Base-by-base conservation (phyloP, 306 rosid species). In the barrel medic (Medicago truncatula) region DNA sequence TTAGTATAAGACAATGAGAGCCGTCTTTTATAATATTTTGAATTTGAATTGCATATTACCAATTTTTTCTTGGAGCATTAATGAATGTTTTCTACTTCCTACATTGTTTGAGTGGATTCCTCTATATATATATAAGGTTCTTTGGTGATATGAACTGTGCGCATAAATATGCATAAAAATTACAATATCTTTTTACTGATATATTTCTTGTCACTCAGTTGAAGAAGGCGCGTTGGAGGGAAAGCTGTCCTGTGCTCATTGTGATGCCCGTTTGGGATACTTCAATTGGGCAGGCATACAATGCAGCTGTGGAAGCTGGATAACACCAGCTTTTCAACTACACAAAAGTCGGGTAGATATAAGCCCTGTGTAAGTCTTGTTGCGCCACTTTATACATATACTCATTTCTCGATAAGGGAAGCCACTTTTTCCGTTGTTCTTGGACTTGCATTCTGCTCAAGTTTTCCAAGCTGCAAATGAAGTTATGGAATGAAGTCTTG, bases 281-380 rank as follows among this genome's bases (percentile, higher is more conserved):
- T 95, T 95, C 84, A 88, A 87, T 73, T 95, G 99, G 99, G 78
- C 93, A 54, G 99, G 97, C 87, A 84, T 85, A 76, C 99, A 95
- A 73, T 95, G 99, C 89, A 95, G 93, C 81, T 92, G 99, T 1
- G 99, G 97, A 69, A 92, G 98, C 85, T 95, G 99, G 99, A 90
- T 95, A 83, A 90, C 96, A 60, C 99, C 99, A 0, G 99, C 96
- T 61, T 95, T 95, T 85, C 99, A 95, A 85, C 91, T 95, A 60
- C 99, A 95, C 65, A 90, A 85, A 87, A 75, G 90, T 82, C 89
- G 99, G 65, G 91, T 95, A 53, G 99, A 95, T 71, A 52, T 78
- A 73, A 86, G 97, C 81, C 85, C 79, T 18, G 47, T 85, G 82
- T 94, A 81, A 85, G 61, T 76, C 74, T 58, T 75, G 57, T 31